Evolutionary conservation across 192 early-diverging fungal species (phyloP), one percentile per base, ranked within the genome.

Genomic region (Piromyces sp.): DNA sequence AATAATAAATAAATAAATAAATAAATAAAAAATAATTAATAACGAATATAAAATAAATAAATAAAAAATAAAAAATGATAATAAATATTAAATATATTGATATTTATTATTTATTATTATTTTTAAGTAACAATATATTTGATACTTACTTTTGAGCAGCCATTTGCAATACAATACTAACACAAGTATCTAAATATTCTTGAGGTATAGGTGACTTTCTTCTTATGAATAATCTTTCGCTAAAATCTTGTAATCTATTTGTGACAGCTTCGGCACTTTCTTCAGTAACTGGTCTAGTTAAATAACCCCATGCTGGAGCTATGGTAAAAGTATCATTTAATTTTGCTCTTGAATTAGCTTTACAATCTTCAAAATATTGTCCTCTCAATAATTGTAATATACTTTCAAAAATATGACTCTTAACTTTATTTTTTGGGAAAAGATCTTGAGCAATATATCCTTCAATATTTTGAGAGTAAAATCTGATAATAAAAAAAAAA

Each of bases 101-200:
- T n/a, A n/a, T n/a, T n/a, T n/a, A n/a, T n/a, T n/a, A n/a, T n/a
- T n/a, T n/a, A n/a, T n/a, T n/a, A n/a, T n/a, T n/a, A n/a, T n/a
- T n/a, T n/a, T n/a, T n/a, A n/a, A n/a, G n/a, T n/a, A n/a, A n/a
- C n/a, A n/a, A 36, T 36, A 36, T 12, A 78, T 36, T 6, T 14
- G 40, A 2, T 29, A 79, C 79, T 79, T 82, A 87, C 86, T 83
- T 85, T 42, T 89, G 88, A 16, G 86, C 86, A 4, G 86, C 88
- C 84, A 89, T 89, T 82, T 89, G 88, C 12, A 89, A 82, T 17
- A 87, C 79, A 84, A 89, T 87, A 15, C 83, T 85, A 11, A 83
- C 86, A 79, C 82, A 83, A 11, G 80, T 85, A 38, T 89, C 88
- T 30, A 89, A 58, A 81, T 86, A 82, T 33, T 89, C 86, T 29